Base-by-base conservation (phyloP, 2,329 filamentous ascomycete genomes). In the Penicillium sp. region DNA sequence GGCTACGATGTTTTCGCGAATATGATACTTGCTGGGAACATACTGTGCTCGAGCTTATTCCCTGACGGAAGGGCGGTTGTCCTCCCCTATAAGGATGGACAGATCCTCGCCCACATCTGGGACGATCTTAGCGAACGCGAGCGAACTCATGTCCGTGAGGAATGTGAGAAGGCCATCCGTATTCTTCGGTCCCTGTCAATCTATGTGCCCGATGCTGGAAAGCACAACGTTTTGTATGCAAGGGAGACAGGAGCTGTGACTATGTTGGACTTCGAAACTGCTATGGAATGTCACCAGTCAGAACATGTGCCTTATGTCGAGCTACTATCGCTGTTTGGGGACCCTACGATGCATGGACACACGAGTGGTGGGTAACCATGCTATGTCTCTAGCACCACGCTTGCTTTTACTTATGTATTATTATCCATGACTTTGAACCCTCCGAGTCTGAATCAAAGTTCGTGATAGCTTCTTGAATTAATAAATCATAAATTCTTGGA, bases 151-250 rank as follows among this genome's bases (percentile, higher is more conserved):
- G 10, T 38, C 10, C 26, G 29, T 5, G 9, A 27, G 1, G 26
- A 38, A 28, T 38, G 31, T 23, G 11, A 18, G 2, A 25, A 28
- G 14, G 35, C 30, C 5, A 31, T 42, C 10, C 20, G 16, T 11
- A 15, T 33, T 2, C 31, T 42, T 17, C 35, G 39, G 14, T n/a
- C 35, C 11, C 15, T 38, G 4, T 17, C 23, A 2, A 16, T 42
- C 8, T 30, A 37, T 17, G 28, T 38, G 12, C 30, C 29, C 8
- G 35, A 42, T 14, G 10, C 35, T 17, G 39, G 39, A 22, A 32
- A 31, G 35, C 39, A 42, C 15, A 38, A 42, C 27, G 12, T 38
- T 22, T 15, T 35, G 1, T 42, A 38, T 31, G 20, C 20, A 9
- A 23, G 35, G 27, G 27, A 25, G 2, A 30, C 13, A 6, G 12